Percentiles rank a stretch among this genome's conserved stretches.
These are phyloP conservation scores for Hymenoscyphus infarciens DNA, from an alignment of 2,329 filamentous ascomycete genomes.

Conservation along the genomic window DNA sequence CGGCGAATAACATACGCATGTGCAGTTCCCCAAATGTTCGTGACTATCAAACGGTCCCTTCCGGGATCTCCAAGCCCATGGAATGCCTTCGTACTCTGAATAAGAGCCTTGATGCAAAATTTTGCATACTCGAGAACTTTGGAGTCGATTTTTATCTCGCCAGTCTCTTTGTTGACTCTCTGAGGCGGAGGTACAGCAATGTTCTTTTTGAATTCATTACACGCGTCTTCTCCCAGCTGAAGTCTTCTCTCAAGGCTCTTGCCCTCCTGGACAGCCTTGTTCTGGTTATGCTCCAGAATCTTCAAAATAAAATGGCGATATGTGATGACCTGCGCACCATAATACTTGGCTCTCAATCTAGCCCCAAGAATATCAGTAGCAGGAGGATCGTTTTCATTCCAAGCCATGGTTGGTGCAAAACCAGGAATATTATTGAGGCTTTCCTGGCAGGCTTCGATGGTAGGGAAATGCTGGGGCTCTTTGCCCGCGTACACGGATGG, in stretches of 20 bases:
- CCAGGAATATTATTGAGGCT: conserved; percentile 41
- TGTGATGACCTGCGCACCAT: conserved; percentile 86
- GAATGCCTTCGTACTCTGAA: conserved; percentile 83
- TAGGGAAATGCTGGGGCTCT: conserved; percentile 39
- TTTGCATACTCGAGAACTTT: conserved; percentile 53
- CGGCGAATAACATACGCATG: conserved; percentile 71
- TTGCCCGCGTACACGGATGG: conserved; percentile 19
- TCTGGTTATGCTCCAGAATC: conserved; percentile 43
- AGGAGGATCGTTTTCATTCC: conserved; percentile 58
- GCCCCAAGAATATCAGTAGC: conserved; percentile 75
- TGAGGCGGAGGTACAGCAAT: conserved; percentile 37
- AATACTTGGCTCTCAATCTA: conserved; percentile 88
- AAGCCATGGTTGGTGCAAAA: conserved; percentile 51
- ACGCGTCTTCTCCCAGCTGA: conserved; percentile 15
- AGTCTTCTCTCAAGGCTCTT: neutral
- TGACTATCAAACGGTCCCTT: conserved; percentile 71
- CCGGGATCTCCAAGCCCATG: conserved; percentile 50
- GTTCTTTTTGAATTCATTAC: conserved; percentile 26
- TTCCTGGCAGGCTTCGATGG: conserved; percentile 46
- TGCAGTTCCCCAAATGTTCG: conserved; percentile 93
- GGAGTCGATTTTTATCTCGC: conserved; percentile 38
- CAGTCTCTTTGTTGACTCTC: conserved; percentile 33
- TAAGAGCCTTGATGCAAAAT: conserved; percentile 57
- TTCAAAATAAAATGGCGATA: conserved; percentile 70
- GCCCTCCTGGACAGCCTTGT: conserved; percentile 23